Conservation (phyloP, 768 basidiomycete species). For the Trametes gibbosa region DNA sequence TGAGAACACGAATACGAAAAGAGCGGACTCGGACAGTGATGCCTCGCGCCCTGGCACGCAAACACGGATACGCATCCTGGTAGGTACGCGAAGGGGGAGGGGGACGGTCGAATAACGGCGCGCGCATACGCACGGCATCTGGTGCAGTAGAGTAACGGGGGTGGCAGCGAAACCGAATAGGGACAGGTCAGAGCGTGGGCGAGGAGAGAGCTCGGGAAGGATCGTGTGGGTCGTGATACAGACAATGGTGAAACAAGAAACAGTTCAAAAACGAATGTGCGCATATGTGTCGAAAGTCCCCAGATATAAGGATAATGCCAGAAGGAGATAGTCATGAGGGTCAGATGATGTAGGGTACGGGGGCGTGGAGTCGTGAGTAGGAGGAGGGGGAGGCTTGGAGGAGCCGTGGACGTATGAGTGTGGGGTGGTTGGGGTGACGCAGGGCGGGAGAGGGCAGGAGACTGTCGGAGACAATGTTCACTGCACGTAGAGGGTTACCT, state of each 20-base stretch:
- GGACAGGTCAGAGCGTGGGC: neutral
- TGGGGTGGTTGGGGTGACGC: constrained; percentile 8
- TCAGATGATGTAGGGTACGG: constrained; percentile 10
- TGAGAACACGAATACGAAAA: neutral
- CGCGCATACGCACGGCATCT: constrained; percentile 11
- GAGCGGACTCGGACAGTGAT: neutral
- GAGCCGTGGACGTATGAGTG: neutral
- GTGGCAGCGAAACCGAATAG: constrained; percentile 4
- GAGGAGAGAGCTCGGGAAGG: constrained; percentile 9
- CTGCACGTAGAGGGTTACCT: constrained; percentile 79
- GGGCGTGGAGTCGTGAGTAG: constrained; percentile 10
- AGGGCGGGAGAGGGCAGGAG: constrained; percentile 2
- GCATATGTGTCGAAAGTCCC: constrained; percentile 21
- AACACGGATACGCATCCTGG: neutral
- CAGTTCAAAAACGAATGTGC: constrained; percentile 20
- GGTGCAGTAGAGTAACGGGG: constrained; percentile 13
- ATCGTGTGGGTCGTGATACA: constrained; percentile 23
- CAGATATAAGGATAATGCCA: constrained; percentile 24
- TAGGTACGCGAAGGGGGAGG: neutral
- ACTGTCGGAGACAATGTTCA: constrained; percentile 34
- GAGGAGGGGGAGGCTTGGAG: neutral
- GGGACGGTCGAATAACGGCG: constrained; percentile 4
- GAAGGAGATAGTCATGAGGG: constrained; percentile 15
- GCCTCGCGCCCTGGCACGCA: neutral
- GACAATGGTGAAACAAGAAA: constrained; percentile 10